Evolutionary conservation across 176 grass and related monocot genomes (phyloP).

Genomic region (Triticum timopheevii): DNA sequence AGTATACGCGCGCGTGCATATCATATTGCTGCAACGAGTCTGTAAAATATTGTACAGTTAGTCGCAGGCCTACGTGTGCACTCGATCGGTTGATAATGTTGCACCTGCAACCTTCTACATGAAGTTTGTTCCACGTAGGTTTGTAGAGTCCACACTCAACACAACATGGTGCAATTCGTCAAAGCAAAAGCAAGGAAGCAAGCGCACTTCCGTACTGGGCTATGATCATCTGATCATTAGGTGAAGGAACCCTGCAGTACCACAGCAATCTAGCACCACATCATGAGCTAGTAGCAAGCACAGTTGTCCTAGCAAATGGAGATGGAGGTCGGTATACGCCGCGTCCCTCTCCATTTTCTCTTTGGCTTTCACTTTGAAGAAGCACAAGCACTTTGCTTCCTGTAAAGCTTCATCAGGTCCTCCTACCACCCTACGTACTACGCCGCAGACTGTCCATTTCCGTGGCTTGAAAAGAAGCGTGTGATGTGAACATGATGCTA

Average conservation of each 20-base stretch:
- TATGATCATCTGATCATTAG: not conserved
- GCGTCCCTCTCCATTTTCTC: not conserved
- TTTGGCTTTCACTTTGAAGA: conserved; percentile 10
- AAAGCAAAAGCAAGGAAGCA: not conserved
- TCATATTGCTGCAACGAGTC: too few species aligned
- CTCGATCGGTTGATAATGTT: too few species aligned
- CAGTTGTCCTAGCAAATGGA: conserved; percentile 16
- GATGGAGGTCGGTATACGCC: not conserved
- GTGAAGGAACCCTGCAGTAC: not conserved
- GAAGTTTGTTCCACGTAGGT: not conserved
- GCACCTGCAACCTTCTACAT: not conserved
- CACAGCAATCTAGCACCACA: not conserved
- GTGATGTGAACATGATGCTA: too few species aligned
- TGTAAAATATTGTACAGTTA: too few species aligned
- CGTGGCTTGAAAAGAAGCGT: not conserved
- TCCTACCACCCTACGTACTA: not conserved
- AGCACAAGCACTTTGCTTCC: conserved; percentile 8
- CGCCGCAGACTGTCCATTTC: not conserved
- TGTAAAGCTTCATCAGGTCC: conserved; percentile 33
- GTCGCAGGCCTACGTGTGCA: too few species aligned
- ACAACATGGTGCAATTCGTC: not conserved
- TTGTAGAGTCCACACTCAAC: not conserved
- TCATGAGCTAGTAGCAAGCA: not conserved
- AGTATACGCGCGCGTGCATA: too few species aligned
- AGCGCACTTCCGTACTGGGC: too few species aligned